Percentiles rank a stretch among this genome's conserved stretches.
Conservation (phyloP, 768 basidiomycete genomes). For the Multifurca ochricompacta region DNA sequence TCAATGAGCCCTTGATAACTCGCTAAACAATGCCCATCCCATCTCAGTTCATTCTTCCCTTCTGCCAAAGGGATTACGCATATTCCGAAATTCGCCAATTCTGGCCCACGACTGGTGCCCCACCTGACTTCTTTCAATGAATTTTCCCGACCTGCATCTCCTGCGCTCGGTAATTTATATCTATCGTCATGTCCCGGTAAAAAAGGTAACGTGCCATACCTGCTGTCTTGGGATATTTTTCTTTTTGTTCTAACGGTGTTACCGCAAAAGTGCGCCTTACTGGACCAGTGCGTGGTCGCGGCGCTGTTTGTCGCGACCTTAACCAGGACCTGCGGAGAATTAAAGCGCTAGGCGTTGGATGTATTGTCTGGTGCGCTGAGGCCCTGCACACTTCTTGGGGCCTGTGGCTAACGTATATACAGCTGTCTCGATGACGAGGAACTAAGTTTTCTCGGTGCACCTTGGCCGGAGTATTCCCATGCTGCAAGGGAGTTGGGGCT, state of each 20-base stretch:
- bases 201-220: conserved; percentile 45
- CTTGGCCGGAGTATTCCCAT: conserved; percentile 70
- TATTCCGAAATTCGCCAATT: conserved; percentile 3
- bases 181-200: conserved; percentile 94
- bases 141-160: conserved; percentile 5
- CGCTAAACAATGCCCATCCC: not conserved
- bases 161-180: conserved; percentile 70
- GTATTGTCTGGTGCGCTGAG: conserved; percentile 67
- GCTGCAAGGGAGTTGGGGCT: conserved; percentile 58
- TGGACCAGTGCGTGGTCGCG: conserved; percentile 71
- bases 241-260: not conserved
- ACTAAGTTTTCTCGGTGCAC: conserved; percentile 75
- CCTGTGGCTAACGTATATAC: not conserved
- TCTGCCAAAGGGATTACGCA: not conserved
- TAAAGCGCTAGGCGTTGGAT: conserved; percentile 62
- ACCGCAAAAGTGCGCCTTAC: conserved; percentile 49
- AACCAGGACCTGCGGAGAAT: conserved; percentile 70
- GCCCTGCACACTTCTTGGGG: not conserved
- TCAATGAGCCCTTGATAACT: not conserved
- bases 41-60: not conserved
- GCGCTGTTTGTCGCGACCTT: conserved; percentile 77
- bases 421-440: conserved; percentile 86
- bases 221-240: not conserved
- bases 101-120: not conserved
- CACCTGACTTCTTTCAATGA: not conserved